Percentiles rank a stretch among this genome's conserved stretches.
These are phyloP conservation scores for Trypanosoma mega DNA, from an alignment of 208 protist genomes.

Conservation along the genomic window DNA sequence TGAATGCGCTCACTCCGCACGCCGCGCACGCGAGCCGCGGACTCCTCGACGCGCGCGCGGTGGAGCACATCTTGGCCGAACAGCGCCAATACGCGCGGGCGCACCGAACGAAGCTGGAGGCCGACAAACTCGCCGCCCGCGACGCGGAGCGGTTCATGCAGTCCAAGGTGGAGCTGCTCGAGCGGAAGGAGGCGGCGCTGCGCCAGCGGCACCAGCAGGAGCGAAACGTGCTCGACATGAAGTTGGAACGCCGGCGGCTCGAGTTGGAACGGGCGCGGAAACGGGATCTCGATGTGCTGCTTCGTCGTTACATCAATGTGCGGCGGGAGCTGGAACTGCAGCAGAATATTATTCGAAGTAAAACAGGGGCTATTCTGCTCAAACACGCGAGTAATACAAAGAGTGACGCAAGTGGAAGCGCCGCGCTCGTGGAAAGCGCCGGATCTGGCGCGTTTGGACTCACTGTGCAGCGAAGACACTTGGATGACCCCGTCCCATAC, in stretches of 20 bases:
- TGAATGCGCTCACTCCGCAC: constrained; percentile 52
- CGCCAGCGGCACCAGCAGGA: constrained; percentile 83
- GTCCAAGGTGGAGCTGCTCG: constrained; percentile 54
- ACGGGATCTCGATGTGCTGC: constrained; percentile 82
- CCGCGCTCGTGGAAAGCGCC: constrained; percentile 69
- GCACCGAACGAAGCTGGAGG: constrained; percentile 74
- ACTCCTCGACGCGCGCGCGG: constrained; percentile 75
- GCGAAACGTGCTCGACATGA: constrained; percentile 66
- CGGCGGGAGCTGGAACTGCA: constrained; percentile 79
- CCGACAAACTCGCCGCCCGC: constrained; percentile 62
- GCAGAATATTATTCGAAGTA: constrained; percentile 87
- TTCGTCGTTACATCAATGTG: constrained; percentile 88
- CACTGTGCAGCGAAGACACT: constrained; percentile 55
- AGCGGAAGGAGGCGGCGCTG: constrained; percentile 55
- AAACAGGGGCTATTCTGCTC: constrained; percentile 80
- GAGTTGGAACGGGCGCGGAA: constrained; percentile 80
- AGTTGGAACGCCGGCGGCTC: constrained; percentile 66
- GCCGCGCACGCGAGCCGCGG: constrained; percentile 64
- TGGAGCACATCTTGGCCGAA: constrained; percentile 85
- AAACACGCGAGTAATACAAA: constrained; percentile 88
- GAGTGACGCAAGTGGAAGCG: constrained; percentile 73
- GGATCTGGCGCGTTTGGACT: constrained; percentile 75
- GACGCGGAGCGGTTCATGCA: constrained; percentile 75
- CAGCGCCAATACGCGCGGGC: constrained; percentile 87
- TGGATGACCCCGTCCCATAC: constrained; percentile 23